phyloP scores from a whole-genome alignment of 441 rosid genomes.

The Arabidopsis hybrid region DNA sequence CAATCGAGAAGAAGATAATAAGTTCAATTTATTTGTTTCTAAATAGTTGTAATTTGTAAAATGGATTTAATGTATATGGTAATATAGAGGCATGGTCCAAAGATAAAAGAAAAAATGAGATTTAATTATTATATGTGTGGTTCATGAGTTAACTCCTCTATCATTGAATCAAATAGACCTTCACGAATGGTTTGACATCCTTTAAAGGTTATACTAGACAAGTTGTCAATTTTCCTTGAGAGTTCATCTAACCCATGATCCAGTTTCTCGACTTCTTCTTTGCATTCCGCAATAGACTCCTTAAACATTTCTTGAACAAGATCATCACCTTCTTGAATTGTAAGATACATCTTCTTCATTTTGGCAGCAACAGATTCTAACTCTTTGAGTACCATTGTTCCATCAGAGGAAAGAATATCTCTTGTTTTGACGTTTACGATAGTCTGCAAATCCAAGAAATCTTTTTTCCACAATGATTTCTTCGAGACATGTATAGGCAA shows the following conservation, averaged over 20 bases:
- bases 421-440: neutral
- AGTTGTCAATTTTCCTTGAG: neutral
- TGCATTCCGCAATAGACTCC: neutral
- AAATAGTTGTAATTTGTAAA: neutral
- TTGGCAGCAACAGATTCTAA: slow-evolving; percentile 54
- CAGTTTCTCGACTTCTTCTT: neutral
- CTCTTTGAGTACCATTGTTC: slow-evolving; percentile 55
- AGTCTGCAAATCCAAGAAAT: neutral
- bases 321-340: slow-evolving; percentile 54
- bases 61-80: neutral
- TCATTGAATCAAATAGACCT: neutral
- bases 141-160: neutral
- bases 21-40: no score
- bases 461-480: neutral
- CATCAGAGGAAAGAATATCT: slow-evolving; percentile 40
- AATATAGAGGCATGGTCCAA: neutral
- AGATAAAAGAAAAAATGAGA: neutral
- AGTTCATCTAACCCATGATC: neutral
- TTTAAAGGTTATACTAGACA: slow-evolving; percentile 1
- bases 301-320: slow-evolving; percentile 35
- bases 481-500: neutral
- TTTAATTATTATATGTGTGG: neutral
- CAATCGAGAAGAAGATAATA: no score
- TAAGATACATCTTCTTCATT: slow-evolving; percentile 56
- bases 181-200: neutral